Conservation (phyloP, 2,329 filamentous ascomycete species). For the Trichophyton schoenleinii region DNA sequence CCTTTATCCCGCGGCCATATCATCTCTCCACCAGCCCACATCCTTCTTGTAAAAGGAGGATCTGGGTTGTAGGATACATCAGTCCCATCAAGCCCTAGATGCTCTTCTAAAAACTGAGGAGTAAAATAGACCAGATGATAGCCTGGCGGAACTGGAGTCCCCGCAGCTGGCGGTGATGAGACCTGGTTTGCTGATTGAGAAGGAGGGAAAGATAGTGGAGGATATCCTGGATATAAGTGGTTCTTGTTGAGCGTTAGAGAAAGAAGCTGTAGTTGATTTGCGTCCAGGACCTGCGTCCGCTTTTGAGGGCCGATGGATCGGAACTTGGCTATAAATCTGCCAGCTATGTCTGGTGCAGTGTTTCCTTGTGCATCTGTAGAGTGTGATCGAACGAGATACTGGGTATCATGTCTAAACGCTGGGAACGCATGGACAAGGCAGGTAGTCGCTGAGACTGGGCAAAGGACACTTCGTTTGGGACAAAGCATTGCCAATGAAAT, state of each 20-base stretch:
- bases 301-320: slow-evolving; percentile 31
- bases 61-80: slow-evolving; percentile 49
- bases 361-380: background rate
- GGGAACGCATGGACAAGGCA: background rate
- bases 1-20: slow-evolving; percentile 32
- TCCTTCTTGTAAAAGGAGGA: slow-evolving; percentile 48
- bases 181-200: slow-evolving; percentile 17
- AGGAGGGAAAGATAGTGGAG: slow-evolving; percentile 24
- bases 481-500: background rate
- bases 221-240: slow-evolving; percentile 28
- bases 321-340: slow-evolving; percentile 32
- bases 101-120: slow-evolving; percentile 41
- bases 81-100: slow-evolving; percentile 48
- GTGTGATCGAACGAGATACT: background rate
- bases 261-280: slow-evolving; percentile 52
- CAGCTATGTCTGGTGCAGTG: slow-evolving; percentile 25
- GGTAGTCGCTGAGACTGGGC: background rate
- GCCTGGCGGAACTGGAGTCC: slow-evolving; percentile 44
- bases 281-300: slow-evolving; percentile 44
- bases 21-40: slow-evolving; percentile 56
- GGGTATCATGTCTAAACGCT: background rate
- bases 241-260: slow-evolving; percentile 45
- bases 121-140: slow-evolving; percentile 56
- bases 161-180: slow-evolving; percentile 28
- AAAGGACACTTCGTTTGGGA: background rate